Evolutionary conservation across 441 rosid species (phyloP).

Genomic region (Brassica hybrid): DNA sequence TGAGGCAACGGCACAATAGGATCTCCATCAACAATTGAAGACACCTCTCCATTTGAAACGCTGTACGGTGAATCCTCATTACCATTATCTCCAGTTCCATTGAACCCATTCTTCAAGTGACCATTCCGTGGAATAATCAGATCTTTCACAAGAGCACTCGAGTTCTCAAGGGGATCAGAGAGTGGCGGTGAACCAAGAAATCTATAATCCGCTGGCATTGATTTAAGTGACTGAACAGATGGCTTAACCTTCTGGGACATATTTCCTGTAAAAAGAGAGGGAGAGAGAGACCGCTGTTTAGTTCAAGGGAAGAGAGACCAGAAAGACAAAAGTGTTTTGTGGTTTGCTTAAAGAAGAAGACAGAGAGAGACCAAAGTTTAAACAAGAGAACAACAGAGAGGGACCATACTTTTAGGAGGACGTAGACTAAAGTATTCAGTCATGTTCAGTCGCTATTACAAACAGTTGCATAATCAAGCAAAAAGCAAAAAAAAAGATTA

Average conservation of each 20-base stretch:
- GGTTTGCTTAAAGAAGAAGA: conserved; percentile 46
- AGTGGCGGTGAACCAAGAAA: conserved; percentile 52
- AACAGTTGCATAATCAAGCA: neutral
- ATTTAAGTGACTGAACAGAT: conserved; percentile 63
- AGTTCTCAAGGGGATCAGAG: conserved; percentile 47
- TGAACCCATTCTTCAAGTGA: conserved; percentile 41
- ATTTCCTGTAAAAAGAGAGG: conserved; percentile 40
- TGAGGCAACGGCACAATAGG: conserved; percentile 49
- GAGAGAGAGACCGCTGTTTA: neutral
- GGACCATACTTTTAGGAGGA: conserved; percentile 51
- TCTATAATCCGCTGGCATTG: conserved; percentile 70
- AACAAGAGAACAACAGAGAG: conserved; percentile 50
- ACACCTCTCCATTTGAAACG: conserved; percentile 56
- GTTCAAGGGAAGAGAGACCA: conserved; percentile 31
- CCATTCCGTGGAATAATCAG: conserved; percentile 43
- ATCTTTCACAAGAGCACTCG: neutral
- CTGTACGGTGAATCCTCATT: conserved; percentile 79
- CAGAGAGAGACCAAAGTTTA: conserved; percentile 21
- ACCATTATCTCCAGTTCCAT: conserved; percentile 26
- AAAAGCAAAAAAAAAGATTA: conserved; percentile 7
- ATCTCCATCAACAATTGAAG: conserved; percentile 52
- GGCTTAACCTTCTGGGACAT: conserved; percentile 61
- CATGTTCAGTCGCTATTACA: conserved; percentile 22
- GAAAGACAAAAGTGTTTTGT: conserved; percentile 45
- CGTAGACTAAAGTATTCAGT: conserved; percentile 4